Conservation (phyloP, 306 rosid species). For the Malus fusca region DNA sequence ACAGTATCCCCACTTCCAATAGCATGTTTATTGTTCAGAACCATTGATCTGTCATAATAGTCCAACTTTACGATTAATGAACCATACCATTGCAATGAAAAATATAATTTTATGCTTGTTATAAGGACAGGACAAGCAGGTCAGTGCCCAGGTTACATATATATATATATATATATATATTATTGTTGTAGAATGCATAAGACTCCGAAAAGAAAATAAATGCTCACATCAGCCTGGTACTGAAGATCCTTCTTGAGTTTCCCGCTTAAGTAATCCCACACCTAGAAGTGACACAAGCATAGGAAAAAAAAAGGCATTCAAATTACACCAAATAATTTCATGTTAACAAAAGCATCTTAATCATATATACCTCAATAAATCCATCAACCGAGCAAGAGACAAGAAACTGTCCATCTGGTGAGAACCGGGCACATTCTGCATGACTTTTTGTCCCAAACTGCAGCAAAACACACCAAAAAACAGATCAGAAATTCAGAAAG, state of each 20-base stretch:
- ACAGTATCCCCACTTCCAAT: neutral
- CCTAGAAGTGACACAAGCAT: slow-evolving; percentile 34
- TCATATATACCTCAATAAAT: slow-evolving; percentile 73
- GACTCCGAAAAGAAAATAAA: neutral
- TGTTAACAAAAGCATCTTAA: slow-evolving; percentile 7
- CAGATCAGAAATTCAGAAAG: neutral
- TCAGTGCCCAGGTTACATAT: too few species aligned
- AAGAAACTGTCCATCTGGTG: slow-evolving; percentile 99
- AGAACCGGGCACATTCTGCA: slow-evolving; percentile 93
- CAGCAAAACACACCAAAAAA: neutral
- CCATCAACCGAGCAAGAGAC: slow-evolving; percentile 95
- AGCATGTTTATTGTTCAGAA: neutral
- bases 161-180: neutral
- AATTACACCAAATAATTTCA: neutral
- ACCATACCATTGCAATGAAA: neutral
- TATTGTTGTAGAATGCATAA: neutral
- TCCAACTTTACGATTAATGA: neutral
- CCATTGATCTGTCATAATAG: neutral
- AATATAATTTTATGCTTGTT: neutral
- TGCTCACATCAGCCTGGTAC: slow-evolving; percentile 98
- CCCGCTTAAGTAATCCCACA: slow-evolving; percentile 96
- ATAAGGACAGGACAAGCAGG: too few species aligned
- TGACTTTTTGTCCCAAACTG: slow-evolving; percentile 96
- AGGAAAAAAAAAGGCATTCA: slow-evolving; percentile 4
- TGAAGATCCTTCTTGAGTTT: slow-evolving; percentile 98